Evolutionary conservation across 2,329 filamentous ascomycete species (phyloP).

Genomic region (Sporothrix brunneoviolacea): DNA sequence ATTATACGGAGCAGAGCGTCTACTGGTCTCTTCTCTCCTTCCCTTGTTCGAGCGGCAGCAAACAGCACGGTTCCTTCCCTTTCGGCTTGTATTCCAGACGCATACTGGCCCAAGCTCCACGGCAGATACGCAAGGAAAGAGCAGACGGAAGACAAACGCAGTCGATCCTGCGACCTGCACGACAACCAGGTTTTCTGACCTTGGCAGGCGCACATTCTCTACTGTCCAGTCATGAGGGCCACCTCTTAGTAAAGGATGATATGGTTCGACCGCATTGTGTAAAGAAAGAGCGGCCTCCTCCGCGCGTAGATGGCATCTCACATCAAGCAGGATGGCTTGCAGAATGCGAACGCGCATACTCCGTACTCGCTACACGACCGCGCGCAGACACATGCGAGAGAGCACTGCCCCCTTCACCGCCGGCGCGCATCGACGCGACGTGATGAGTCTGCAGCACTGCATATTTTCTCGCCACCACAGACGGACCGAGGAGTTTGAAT

Average conservation of each 20-base stretch:
- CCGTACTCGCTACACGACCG: too few relatives aligned
- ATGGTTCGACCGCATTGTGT: background rate
- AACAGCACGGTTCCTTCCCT: background rate
- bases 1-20: too few relatives aligned
- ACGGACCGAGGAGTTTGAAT: too few relatives aligned
- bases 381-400: background rate
- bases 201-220: too few relatives aligned
- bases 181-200: too few relatives aligned
- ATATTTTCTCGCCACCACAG: background rate
- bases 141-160: background rate
- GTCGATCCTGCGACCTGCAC: too few relatives aligned
- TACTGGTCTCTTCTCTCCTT: background rate
- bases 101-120: background rate
- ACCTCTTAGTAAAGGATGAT: background rate
- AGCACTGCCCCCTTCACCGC: background rate
- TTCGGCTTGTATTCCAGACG: background rate
- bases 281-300: background rate
- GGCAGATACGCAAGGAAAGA: background rate
- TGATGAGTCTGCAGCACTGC: background rate
- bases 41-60: background rate
- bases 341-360: background rate
- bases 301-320: background rate
- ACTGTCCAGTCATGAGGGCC: too few relatives aligned
- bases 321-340: background rate
- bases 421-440: background rate